Conservation (phyloP, 139 green algal species). For the Coccomyxa sp. region DNA sequence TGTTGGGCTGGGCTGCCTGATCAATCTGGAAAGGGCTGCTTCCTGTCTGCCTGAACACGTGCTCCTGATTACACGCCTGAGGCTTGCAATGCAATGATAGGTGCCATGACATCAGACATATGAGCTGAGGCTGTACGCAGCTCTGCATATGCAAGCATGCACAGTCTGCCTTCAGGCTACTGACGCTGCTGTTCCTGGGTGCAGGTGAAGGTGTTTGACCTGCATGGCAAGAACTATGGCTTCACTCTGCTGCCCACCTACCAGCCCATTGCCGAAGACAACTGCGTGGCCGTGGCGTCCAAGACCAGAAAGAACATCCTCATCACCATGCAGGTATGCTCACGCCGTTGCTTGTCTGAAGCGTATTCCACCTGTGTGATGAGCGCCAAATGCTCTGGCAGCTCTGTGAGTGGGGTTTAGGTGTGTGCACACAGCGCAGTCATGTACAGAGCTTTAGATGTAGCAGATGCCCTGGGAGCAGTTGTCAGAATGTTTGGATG, state of each 20-base stretch:
- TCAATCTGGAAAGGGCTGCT: no score
- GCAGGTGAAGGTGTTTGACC: slow-evolving; percentile 4
- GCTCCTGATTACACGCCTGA: no score
- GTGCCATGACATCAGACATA: no score
- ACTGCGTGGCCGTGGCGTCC: slow-evolving; percentile 14
- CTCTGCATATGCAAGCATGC: no score
- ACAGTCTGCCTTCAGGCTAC: neutral
- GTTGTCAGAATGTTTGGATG: neutral
- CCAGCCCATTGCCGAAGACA: slow-evolving; percentile 13
- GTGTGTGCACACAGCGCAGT: neutral
- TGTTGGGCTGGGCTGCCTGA: no score
- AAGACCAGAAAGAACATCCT: slow-evolving; percentile 35
- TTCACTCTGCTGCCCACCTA: slow-evolving; percentile 17
- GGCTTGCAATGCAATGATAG: no score
- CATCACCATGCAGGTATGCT: slow-evolving; percentile 20
- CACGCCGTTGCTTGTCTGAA: neutral
- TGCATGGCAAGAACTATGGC: slow-evolving; percentile 24
- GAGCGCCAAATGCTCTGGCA: neutral
- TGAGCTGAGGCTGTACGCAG: no score
- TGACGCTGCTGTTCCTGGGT: no score
- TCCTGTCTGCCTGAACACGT: no score
- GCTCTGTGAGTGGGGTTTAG: neutral
- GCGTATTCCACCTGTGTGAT: neutral
- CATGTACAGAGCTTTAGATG: neutral
- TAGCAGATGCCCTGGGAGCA: no score